phyloP scores from a whole-genome alignment of 2,329 filamentous ascomycete genomes.

The Curvularia lunata region DNA sequence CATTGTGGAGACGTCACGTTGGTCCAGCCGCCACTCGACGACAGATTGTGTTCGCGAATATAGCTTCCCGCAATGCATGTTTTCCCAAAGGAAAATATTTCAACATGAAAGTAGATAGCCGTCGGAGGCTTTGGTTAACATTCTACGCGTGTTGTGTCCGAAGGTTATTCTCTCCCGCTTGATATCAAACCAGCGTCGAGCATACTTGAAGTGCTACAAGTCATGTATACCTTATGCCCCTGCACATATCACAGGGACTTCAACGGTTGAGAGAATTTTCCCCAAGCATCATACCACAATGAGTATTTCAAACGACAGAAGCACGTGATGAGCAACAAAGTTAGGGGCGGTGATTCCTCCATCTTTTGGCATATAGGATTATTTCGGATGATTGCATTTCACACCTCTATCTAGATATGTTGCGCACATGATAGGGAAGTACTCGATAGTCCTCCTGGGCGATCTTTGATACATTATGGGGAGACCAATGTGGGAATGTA shows the following conservation, averaged over 20 bases:
- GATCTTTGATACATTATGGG: too few species aligned
- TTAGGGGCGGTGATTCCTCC: too few species aligned
- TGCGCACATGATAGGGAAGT: too few species aligned
- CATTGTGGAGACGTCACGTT: slow-evolving; percentile 18
- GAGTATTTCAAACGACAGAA: too few species aligned
- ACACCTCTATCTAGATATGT: too few species aligned
- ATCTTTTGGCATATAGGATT: too few species aligned
- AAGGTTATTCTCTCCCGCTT: not conserved
- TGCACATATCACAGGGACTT: not conserved
- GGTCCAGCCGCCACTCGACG: not conserved
- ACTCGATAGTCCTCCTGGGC: too few species aligned
- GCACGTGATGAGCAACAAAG: too few species aligned
- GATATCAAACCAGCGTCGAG: not conserved
- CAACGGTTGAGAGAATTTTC: too few species aligned
- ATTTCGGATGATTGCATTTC: too few species aligned
- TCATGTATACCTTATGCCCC: not conserved
- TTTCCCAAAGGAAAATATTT: not conserved
- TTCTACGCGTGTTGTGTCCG: not conserved
- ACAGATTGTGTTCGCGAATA: not conserved
- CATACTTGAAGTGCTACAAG: not conserved
- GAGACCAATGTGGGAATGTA: too few species aligned
- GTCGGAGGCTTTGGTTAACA: not conserved
- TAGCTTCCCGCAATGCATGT: not conserved
- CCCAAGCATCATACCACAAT: too few species aligned
- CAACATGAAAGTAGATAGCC: not conserved